Conservation (phyloP, 2,329 filamentous ascomycete species). For the Pseudopithomyces maydicus region DNA sequence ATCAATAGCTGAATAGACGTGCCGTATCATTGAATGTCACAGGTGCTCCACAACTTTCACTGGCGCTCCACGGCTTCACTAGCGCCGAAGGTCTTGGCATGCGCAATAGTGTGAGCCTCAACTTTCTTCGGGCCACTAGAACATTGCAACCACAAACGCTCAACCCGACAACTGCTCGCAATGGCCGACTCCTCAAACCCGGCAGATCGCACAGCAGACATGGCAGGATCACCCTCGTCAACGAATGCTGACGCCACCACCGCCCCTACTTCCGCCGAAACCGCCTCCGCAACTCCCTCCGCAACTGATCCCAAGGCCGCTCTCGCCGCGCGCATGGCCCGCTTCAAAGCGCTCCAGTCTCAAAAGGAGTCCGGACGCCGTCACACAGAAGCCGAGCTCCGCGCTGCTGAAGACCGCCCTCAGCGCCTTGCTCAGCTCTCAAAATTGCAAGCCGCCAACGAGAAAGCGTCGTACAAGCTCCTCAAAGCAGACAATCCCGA, state of each 20-base stretch:
- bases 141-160: background rate
- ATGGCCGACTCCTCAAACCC: conserved; percentile 10
- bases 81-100: conserved; percentile 8
- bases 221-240: conserved; percentile 1
- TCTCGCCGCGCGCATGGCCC: conserved; percentile 57
- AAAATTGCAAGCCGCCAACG: conserved; percentile 81
- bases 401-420: conserved; percentile 42
- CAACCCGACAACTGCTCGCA: background rate
- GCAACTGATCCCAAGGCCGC: conserved; percentile 34
- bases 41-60: too few relatives aligned
- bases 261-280: conserved; percentile 7
- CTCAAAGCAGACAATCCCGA: conserved; percentile 92
- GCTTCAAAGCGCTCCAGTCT: conserved; percentile 86
- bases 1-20: too few relatives aligned
- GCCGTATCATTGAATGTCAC: too few relatives aligned
- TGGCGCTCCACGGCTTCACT: too few relatives aligned
- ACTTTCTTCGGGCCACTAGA: background rate
- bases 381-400: conserved; percentile 58
- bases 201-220: background rate
- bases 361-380: conserved; percentile 64
- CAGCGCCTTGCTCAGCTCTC: conserved; percentile 64
- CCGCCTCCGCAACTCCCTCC: conserved; percentile 1
- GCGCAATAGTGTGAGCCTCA: conserved; percentile 1
- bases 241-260: background rate
- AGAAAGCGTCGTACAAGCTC: conserved; percentile 88